phyloP scores from a whole-genome alignment of 106 monocot species.

The Acorus calamus region DNA sequence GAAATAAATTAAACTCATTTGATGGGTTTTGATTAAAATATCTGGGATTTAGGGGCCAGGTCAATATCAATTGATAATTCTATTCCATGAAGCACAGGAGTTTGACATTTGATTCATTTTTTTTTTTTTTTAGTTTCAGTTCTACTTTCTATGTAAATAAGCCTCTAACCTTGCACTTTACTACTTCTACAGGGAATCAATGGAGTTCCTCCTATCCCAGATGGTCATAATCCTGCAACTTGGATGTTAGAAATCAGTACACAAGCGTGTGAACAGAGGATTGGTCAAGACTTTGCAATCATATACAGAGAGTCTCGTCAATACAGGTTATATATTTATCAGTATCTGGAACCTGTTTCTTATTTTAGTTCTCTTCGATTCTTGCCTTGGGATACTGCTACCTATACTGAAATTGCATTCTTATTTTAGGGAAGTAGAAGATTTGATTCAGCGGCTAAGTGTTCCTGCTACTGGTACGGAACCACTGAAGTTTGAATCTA shows the following conservation, averaged over 20 bases:
- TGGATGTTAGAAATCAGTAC: slow-evolving; percentile 68
- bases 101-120: too few species aligned
- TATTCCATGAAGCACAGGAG: too few species aligned
- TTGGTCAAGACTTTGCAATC: slow-evolving; percentile 39
- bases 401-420: not conserved
- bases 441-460: slow-evolving; percentile 30
- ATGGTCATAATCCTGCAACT: slow-evolving; percentile 58
- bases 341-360: not conserved
- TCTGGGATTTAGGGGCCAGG: too few species aligned
- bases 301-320: slow-evolving; percentile 39
- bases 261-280: slow-evolving; percentile 34
- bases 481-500: slow-evolving; percentile 29
- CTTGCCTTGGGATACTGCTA: too few species aligned
- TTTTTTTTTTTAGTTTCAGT: too few species aligned
- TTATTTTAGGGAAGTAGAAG: slow-evolving; percentile 31
- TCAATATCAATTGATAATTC: too few species aligned
- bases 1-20: too few species aligned
- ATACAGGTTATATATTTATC: slow-evolving; percentile 20
- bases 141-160: too few species aligned
- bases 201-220: slow-evolving; percentile 26
- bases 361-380: not conserved
- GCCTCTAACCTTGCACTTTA: too few species aligned
- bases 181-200: slow-evolving; percentile 18
- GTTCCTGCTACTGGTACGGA: slow-evolving; percentile 25
- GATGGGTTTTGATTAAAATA: too few species aligned